Conservation (phyloP, 2,329 filamentous ascomycete genomes). For the Trichophyton equinum region DNA sequence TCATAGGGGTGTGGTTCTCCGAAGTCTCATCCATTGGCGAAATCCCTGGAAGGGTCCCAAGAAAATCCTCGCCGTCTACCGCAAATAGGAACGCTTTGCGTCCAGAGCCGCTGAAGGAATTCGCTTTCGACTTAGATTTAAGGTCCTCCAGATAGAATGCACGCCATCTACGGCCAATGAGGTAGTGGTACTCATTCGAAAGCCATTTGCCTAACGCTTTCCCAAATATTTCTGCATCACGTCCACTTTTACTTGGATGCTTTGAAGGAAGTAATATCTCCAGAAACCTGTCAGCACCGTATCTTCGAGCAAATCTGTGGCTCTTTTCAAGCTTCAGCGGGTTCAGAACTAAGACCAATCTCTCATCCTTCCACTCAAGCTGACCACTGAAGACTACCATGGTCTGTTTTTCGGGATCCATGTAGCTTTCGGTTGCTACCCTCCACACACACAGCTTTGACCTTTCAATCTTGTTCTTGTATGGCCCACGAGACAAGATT, state of each 20-base stretch:
- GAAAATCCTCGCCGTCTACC: constrained; percentile 32
- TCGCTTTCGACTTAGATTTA: constrained; percentile 18
- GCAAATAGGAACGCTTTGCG: constrained; percentile 33
- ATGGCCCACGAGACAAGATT: constrained; percentile 19
- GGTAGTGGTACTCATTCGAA: constrained; percentile 25
- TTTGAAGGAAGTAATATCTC: constrained; percentile 27
- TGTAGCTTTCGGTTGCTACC: constrained; percentile 22
- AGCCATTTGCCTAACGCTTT: constrained; percentile 31
- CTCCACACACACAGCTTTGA: constrained; percentile 24
- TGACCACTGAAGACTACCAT: constrained; percentile 30
- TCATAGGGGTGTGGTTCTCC: constrained; percentile 26
- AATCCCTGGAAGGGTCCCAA: constrained; percentile 4
- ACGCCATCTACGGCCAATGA: constrained; percentile 34
- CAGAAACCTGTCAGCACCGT: constrained; percentile 36
- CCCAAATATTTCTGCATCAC: constrained; percentile 18
- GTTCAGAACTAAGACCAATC: constrained; percentile 30
- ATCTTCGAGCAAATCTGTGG: constrained; percentile 35
- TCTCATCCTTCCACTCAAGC: constrained; percentile 28
- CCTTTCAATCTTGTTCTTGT: constrained; percentile 18
- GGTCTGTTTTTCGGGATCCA: constrained; percentile 21
- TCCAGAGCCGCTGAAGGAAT: constrained; percentile 18
- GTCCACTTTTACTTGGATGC: constrained; percentile 17
- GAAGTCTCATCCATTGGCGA: constrained; percentile 18
- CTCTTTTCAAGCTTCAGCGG: constrained; percentile 31
- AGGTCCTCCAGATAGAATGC: constrained; percentile 34